phyloP scores from a whole-genome alignment of 768 basidiomycete genomes.

The Boletellus ananas region DNA sequence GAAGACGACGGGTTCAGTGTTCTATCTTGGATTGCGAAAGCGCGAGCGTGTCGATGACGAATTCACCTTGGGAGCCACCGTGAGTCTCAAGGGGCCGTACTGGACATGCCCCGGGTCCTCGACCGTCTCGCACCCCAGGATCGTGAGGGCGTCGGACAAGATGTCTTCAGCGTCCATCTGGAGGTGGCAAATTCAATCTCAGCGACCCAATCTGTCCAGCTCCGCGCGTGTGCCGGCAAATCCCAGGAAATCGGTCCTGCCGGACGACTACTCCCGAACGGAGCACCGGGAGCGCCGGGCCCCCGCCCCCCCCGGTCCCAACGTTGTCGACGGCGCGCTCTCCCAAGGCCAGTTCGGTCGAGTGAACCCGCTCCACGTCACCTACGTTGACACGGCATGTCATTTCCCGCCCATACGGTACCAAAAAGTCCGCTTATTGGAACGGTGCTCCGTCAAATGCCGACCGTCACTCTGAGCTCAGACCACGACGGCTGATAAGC shows the following conservation, averaged over 20 bases:
- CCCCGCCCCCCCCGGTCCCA: too few relatives aligned
- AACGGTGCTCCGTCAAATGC: neutral
- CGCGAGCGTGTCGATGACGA: neutral
- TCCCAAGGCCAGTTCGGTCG: too few relatives aligned
- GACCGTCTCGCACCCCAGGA: conserved; percentile 45
- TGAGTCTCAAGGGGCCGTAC: conserved; percentile 53
- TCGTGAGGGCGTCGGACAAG: conserved; percentile 47
- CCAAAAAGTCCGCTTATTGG: neutral
- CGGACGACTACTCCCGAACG: neutral
- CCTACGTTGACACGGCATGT: neutral
- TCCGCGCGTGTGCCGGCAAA: conserved; percentile 13
- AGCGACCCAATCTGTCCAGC: conserved; percentile 14
- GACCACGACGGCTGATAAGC: too few relatives aligned
- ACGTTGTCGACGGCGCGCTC: too few relatives aligned
- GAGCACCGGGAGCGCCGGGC: neutral
- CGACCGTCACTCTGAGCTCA: neutral
- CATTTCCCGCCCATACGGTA: neutral
- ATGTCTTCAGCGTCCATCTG: conserved; percentile 43
- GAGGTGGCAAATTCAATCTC: conserved; percentile 16
- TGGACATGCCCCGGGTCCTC: conserved; percentile 42
- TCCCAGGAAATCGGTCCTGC: neutral
- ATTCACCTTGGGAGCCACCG: conserved; percentile 56
- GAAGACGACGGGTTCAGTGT: conserved; percentile 1
- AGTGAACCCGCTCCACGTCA: too few relatives aligned
- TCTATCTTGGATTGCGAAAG: conserved; percentile 1